A percentile compares a stretch with the other conserved stretches of the same genome.
These are phyloP conservation scores for Geum urbanum DNA, from an alignment of 306 rosid species.

Conservation along the genomic window DNA sequence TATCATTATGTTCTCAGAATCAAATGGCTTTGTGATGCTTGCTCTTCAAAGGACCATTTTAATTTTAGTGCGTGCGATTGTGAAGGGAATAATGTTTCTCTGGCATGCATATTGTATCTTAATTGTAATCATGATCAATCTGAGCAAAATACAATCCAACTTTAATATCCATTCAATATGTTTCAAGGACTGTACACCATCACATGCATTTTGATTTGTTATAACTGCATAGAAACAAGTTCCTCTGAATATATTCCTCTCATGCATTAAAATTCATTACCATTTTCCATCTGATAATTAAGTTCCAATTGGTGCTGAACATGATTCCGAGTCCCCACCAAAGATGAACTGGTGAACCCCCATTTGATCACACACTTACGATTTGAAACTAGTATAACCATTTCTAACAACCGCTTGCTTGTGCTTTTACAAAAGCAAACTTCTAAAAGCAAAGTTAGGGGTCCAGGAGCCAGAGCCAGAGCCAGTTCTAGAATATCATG, in stretches of 20 bases:
- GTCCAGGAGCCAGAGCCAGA: conserved; percentile 29
- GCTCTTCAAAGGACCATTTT: conserved; percentile 7
- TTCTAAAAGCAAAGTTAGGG: conserved; percentile 37
- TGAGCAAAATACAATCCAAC: conserved; percentile 31
- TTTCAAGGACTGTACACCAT: conserved; percentile 11
- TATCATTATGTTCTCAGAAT: neutral
- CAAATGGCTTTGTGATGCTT: conserved; percentile 11
- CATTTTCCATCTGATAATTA: neutral
- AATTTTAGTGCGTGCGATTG: neutral
- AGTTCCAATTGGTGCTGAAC: neutral
- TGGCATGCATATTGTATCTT: conserved; percentile 35
- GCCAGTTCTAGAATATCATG: conserved; percentile 24
- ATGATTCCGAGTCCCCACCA: neutral
- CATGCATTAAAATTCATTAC: neutral
- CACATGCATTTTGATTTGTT: neutral
- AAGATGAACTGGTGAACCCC: conserved; percentile 30
- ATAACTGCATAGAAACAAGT: neutral
- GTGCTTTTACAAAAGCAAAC: conserved; percentile 36
- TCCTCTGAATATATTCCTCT: conserved; percentile 15
- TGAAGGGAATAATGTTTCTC: conserved; percentile 6
- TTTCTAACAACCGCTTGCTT: conserved; percentile 33
- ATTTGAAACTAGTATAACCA: conserved; percentile 17
- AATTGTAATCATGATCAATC: conserved; percentile 21
- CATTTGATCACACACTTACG: conserved; percentile 31
- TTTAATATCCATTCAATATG: conserved; percentile 27